Evolutionary conservation across 352 stramenopile genomes (phyloP).

Genomic region (Pythium vanterpoolii): DNA sequence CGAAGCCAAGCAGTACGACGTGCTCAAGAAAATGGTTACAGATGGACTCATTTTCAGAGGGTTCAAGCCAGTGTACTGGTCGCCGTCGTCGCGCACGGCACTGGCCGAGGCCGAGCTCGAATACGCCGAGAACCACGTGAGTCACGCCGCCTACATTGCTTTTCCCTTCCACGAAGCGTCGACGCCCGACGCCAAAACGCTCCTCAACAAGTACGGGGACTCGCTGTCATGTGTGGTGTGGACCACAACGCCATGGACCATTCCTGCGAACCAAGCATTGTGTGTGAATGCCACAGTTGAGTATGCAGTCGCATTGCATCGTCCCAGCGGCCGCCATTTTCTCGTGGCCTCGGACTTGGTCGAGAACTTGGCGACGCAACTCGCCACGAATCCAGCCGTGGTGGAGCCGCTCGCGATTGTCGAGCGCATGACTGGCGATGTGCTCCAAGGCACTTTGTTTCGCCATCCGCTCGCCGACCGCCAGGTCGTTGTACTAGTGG

Average conservation of each 20-base stretch:
- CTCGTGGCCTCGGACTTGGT: slow-evolving; percentile 61
- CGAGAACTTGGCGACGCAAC: slow-evolving; percentile 34
- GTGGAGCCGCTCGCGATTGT: slow-evolving; percentile 41
- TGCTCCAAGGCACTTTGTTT: slow-evolving; percentile 68
- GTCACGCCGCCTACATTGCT: slow-evolving; percentile 93
- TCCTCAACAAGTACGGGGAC: slow-evolving; percentile 38
- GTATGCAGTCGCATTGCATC: slow-evolving; percentile 89
- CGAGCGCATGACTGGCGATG: slow-evolving; percentile 55
- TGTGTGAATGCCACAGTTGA: slow-evolving; percentile 93
- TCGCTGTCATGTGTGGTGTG: slow-evolving; percentile 87
- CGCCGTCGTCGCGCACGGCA: slow-evolving; percentile 95
- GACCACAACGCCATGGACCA: slow-evolving; percentile 99
- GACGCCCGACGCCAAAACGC: slow-evolving; percentile 8
- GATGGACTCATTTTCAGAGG: slow-evolving; percentile 96
- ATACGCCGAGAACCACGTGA: slow-evolving; percentile 97
- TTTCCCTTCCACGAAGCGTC: slow-evolving; percentile 60
- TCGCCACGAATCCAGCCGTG: slow-evolving; percentile 12
- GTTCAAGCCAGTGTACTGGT: slow-evolving; percentile 99
- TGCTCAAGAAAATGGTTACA: slow-evolving; percentile 97
- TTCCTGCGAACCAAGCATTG: slow-evolving; percentile 97
- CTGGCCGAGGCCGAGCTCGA: slow-evolving; percentile 98
- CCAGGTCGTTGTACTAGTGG: slow-evolving; percentile 85
- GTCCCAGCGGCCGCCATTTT: slow-evolving; percentile 36
- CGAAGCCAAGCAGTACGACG: slow-evolving; percentile 95
- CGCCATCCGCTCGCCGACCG: slow-evolving; percentile 85